Base-by-base conservation (phyloP, 2,329 filamentous ascomycete species). In the Colletotrichum zoysiae region DNA sequence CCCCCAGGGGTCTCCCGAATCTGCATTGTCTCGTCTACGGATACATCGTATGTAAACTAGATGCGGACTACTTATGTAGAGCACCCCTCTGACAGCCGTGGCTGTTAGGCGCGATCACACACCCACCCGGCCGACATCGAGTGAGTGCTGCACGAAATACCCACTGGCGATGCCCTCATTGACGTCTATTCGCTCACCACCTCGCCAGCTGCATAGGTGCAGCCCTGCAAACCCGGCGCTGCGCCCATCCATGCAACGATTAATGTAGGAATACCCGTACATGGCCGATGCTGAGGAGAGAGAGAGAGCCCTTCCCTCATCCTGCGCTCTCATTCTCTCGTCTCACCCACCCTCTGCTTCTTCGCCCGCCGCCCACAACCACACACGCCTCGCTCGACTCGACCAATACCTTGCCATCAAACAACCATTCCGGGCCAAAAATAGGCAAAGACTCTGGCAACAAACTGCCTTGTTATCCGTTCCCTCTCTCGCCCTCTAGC, bases 101-200 rank as follows among this genome's bases (percentile, higher is more conserved):
- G 5, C 50, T 33, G 50, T 26, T 30, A 53, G 26, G n/a, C 55
- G 12, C 55, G n/a, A 61, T 61, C 69, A 58, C 59, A 68, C 69
- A 70, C 70, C 65, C 70, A 48, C 60, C 59, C 40, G 42, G 42
- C 42, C 35, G 55, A 38, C 33, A 57, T 61, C 58, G 60, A 70
- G 12, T 42, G 46, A 70, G 12, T 42, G 46, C 55, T 40, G 59
- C 70, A 65, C 51, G 46, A 26, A 33, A 65, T 55, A 56, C n/a
- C 70, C 70, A 60, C 70, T 65, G 70, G 66, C 33, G 70, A 72
- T 72, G 66, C 53, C 70, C 57, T 72, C 70, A 72, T 42, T 72
- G 60, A 72, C 60, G 66, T 69, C 65, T 56, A 72, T 72, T 72
- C 65, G 70, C 35, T 64, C 64, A 40, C 44, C 44, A 46, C 44